Base-by-base conservation (phyloP, 2,329 filamentous ascomycete genomes). In the Thyridium curvatum region DNA sequence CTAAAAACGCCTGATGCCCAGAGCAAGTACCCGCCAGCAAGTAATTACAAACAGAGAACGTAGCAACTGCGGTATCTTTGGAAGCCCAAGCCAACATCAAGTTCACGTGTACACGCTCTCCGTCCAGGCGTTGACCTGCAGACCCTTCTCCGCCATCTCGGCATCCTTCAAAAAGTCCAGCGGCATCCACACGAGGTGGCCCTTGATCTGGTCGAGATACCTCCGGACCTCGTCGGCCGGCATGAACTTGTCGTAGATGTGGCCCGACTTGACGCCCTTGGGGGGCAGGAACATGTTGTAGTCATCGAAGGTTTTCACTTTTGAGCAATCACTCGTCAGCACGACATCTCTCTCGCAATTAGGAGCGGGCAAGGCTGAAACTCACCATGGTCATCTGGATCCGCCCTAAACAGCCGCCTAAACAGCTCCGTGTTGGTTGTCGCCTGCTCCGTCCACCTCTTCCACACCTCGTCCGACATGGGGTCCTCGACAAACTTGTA, bases 141-240 rank as follows among this genome's bases (percentile, higher is more conserved):
- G 54, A 0, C 91, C 90, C 52, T 76, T 78, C 66, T 96, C 90
- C 0, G 90, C 90, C 89, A 97, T 94, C 51, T 86, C 74, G 0
- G 82, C 88, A 46, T 94, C 81, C 52, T 77, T 72, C 55, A 97
- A 62, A 57, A 95, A 97, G 34, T 89, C 78, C 52, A 97, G 60
- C n/a, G 89, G 89, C 82, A 95, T 91, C 86, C 87, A 94, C 7
- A 97, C 91, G 31, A 97, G 61, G 66, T 97, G 91, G 0, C 91
- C 91, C 64, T 80, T 82, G 49, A 97, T 79, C 54, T 83, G 72
- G 51, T 88, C 81, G 36, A 97, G 67, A 59, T 91, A 88, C 47
- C 72, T 60, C 13, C 86, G 74, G 7, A 93, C 79, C 40, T 94
- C 82, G 17, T 81, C 70, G 0, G 80, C 75, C 0, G 85, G 83